A percentile compares a stretch with the other conserved stretches of the same genome.
Evolutionary conservation across 2,329 filamentous ascomycete species (phyloP).

Genomic region (Bipolaris gigantea): DNA sequence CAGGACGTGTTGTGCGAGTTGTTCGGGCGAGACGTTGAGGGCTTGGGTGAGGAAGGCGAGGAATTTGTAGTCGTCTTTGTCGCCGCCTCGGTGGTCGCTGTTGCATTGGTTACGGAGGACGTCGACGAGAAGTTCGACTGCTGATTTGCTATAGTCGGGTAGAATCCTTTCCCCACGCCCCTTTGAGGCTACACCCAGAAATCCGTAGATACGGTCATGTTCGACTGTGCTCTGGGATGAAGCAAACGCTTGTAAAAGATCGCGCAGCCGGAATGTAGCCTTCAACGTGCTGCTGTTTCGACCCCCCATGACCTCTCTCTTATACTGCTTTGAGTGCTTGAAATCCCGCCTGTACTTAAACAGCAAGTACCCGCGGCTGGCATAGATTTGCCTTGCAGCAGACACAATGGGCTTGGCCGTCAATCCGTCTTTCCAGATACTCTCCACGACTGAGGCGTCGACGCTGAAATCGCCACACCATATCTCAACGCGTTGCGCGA

Average conservation of each 20-base stretch:
- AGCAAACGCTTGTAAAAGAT: slow-evolving; percentile 16
- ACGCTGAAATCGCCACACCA: slow-evolving; percentile 15
- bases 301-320: slow-evolving; percentile 11
- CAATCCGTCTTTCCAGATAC: slow-evolving; percentile 11
- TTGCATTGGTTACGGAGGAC: slow-evolving; percentile 18
- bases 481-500: slow-evolving; percentile 14
- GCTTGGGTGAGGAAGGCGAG: slow-evolving; percentile 12
- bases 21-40: slow-evolving; percentile 11
- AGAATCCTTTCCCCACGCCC: slow-evolving; percentile 10
- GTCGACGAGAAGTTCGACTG: slow-evolving; percentile 16
- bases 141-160: slow-evolving; percentile 16
- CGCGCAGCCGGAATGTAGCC: slow-evolving; percentile 15
- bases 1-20: slow-evolving; percentile 12
- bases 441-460: slow-evolving; percentile 9
- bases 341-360: slow-evolving; percentile 18
- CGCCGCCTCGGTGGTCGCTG: not conserved
- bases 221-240: slow-evolving; percentile 13
- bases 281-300: slow-evolving; percentile 9
- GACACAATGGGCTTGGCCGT: slow-evolving; percentile 3
- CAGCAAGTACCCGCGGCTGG: slow-evolving; percentile 11
- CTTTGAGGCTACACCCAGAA: slow-evolving; percentile 15
- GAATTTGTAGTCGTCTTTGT: slow-evolving; percentile 14
- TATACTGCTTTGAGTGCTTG: slow-evolving; percentile 10
- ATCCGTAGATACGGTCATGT: slow-evolving; percentile 18
- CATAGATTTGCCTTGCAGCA: not conserved